These are phyloP conservation scores for Hypoxylon sp. DNA, from an alignment of 2,329 filamentous ascomycete species.

Conservation along the genomic window DNA sequence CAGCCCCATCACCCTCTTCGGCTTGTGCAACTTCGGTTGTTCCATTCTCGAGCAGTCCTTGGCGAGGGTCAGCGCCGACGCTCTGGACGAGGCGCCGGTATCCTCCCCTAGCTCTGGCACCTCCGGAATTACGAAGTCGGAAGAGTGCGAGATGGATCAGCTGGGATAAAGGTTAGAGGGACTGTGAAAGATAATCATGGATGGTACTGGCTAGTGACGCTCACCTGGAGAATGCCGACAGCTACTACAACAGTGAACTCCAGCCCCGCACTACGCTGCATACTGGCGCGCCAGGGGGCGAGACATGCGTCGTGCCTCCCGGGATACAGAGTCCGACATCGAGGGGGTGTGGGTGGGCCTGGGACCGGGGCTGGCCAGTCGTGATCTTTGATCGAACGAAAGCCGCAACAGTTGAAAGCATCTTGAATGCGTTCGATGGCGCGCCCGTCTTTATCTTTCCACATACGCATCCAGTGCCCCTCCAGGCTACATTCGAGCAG, in stretches of 20 bases:
- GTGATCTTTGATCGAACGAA: constrained; percentile 70
- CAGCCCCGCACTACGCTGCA: constrained; percentile 68
- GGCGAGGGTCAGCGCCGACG: constrained; percentile 26
- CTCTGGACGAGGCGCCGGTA: constrained; percentile 36
- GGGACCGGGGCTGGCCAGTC: constrained; percentile 71
- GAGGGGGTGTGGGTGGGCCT: no score
- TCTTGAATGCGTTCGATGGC: constrained; percentile 75
- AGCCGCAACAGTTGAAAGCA: constrained; percentile 75
- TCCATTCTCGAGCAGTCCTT: constrained; percentile 41
- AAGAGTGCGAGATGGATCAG: constrained; percentile 50
- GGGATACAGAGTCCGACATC: constrained; percentile 63
- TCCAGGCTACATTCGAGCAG: constrained; percentile 68
- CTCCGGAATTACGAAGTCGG: constrained; percentile 31
- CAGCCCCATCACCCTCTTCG: constrained; percentile 27
- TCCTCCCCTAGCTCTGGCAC: constrained; percentile 2
- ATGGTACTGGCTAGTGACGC: constrained; percentile 27
- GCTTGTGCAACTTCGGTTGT: constrained; percentile 34
- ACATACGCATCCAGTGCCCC: constrained; percentile 70
- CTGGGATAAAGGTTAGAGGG: constrained; percentile 52
- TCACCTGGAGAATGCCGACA: constrained; percentile 71
- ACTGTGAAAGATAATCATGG: constrained; percentile 35
- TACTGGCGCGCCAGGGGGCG: constrained; percentile 68
- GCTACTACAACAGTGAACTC: constrained; percentile 68
- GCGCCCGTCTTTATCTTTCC: constrained; percentile 62
- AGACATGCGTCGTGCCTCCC: constrained; percentile 65